Base-by-base conservation (phyloP, 2,329 filamentous ascomycete genomes). In the Fusarium torulosum region DNA sequence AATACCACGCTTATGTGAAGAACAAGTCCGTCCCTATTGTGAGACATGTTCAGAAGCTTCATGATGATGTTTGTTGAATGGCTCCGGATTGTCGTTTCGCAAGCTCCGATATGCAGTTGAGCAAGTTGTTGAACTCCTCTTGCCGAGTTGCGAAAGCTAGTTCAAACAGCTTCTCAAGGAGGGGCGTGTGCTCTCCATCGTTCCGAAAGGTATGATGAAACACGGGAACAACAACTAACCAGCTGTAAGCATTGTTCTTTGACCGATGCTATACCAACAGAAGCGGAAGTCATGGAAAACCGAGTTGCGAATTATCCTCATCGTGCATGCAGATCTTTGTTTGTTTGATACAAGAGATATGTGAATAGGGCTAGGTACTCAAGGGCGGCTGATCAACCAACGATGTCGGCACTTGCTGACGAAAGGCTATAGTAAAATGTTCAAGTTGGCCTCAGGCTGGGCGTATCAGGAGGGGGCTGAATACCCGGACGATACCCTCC, bases 341-440 rank as follows among this genome's bases (percentile, higher is more conserved):
- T 56, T 54, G 25, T 42, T 41, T 27, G 23, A 55, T 41, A 40
- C 53, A 47, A 31, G 23, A 42, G 19, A 33, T 21, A 38, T 21
- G 44, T 38, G 35, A 53, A 45, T 29, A 14, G 38, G 33, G 35
- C 19, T 23, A 38, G 45, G 37, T 38, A 27, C 31, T 35, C 31
- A 44, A 20, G 27, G 40, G 21, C 25, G 47, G 41, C 9, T 21
- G 35, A 41, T 53, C 52, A 33, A 33, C 52, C 50, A 66, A 63
- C 56, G 27, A 29, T 19, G 25, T 55, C 56, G 56, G 56, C 49
- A 59, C 52, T 66, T 67, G 29, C 40, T 59, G 45, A 61, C 42
- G 53, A 66, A 43, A 59, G 52, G 47, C 57, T 62, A 63, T 69
- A 29, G 11, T 33, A 38, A 53, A 44, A 42, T 40, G 44, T 29